Conservation (phyloP, 352 stramenopile species). For the Pythium monospermum region DNA sequence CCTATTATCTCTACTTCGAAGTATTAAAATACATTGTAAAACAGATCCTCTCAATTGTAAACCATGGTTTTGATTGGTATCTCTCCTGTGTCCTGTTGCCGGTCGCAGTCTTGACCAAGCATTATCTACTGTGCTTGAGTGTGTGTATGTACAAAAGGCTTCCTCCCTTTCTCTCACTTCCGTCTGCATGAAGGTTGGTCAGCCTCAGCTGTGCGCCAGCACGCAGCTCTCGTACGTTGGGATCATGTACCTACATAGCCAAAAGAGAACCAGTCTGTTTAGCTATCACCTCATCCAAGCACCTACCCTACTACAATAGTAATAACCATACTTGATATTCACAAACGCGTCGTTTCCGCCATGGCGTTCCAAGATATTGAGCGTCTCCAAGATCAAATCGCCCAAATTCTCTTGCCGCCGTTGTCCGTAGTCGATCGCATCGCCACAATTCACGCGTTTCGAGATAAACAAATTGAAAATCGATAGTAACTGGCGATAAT, state of each 20-base stretch:
- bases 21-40: too few species aligned
- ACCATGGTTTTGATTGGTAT: too few species aligned
- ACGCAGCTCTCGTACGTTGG: constrained; percentile 93
- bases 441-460: constrained; percentile 90
- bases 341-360: constrained; percentile 87
- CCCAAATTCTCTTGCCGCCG: constrained; percentile 85
- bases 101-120: too few species aligned
- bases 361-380: constrained; percentile 84
- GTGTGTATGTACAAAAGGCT: too few species aligned
- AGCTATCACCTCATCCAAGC: not conserved
- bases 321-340: constrained; percentile 89
- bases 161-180: too few species aligned
- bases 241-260: constrained; percentile 90
- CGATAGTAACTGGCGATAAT: constrained; percentile 90
- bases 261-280: constrained; percentile 21
- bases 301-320: not conserved
- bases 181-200: too few species aligned
- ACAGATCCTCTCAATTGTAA: too few species aligned
- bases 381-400: constrained; percentile 86
- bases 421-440: constrained; percentile 92
- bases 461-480: constrained; percentile 91
- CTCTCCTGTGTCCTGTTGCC: too few species aligned
- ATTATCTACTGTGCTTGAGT: too few species aligned
- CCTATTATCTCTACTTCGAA: too few species aligned
- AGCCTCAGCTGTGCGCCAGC: constrained; percentile 21